Percentiles rank a stretch among this genome's conserved stretches.
Conservation (phyloP, 257 asterid genomes). For the Echium plantagineum region DNA sequence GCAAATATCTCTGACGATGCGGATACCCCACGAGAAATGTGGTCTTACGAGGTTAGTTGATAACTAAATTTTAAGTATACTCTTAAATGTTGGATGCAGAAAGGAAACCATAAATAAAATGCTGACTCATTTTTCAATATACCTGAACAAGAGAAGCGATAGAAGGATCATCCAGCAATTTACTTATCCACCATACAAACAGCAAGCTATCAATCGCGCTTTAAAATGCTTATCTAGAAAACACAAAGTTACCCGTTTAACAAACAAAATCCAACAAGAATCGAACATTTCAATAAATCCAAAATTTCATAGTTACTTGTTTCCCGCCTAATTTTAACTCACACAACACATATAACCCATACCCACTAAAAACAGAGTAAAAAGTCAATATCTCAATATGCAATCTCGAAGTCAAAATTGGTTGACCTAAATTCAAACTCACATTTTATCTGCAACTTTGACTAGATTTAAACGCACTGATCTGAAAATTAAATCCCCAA, state of each 20-base stretch:
- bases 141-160: background rate
- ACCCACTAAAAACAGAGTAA: too few relatives aligned
- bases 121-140: background rate
- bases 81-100: background rate
- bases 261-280: background rate
- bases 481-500: too few relatives aligned
- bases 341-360: too few relatives aligned
- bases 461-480: too few relatives aligned
- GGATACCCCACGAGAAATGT: background rate
- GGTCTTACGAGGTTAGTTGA: background rate
- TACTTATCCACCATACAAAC: background rate
- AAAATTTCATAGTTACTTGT: too few relatives aligned
- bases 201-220: background rate
- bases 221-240: background rate
- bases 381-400: background rate
- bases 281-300: too few relatives aligned
- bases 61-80: too few relatives aligned
- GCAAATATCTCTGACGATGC: background rate
- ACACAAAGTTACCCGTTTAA: too few relatives aligned
- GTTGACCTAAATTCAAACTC: background rate
- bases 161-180: background rate
- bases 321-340: too few relatives aligned
- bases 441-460: too few relatives aligned
- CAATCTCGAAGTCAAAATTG: background rate
- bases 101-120: background rate